Evolutionary conservation across 2,329 filamentous ascomycete species (phyloP), one percentile per base, ranked within the genome.

Genomic region (Colletotrichum sansevieriae): DNA sequence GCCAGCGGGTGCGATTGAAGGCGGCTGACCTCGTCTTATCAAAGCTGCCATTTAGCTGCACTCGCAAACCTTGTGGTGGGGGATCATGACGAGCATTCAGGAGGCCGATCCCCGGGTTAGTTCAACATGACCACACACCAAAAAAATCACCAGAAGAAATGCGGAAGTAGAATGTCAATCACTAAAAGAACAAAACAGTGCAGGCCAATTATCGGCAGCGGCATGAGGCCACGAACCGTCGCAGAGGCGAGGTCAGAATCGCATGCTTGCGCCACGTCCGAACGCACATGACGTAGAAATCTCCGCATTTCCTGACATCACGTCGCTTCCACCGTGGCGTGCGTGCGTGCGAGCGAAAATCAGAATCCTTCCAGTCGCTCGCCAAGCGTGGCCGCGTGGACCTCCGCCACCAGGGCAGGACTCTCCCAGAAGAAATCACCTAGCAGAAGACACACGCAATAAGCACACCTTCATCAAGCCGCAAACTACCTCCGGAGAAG

Each of bases 341-440:
- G 47, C 62, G 65, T 66, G 37, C 46, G 65, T 63, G 47, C 62
- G 65, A 63, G 37, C 46, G 29, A 51, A 15, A 37, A 47, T 55
- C 43, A 59, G 56, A 63, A 18, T 47, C 22, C 37, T 44, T 44
- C 22, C 25, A 7, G 29, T 29, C 29, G 9, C 12, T n/a, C 37
- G 47, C 41, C 55, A 65, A 65, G 66, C 22, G 33, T 29, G 41
- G 49, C 51, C 62, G 66, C 65, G 65, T 49, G 66, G 66, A 61
- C 66, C 37, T n/a, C 29, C 29, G 35, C 37, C 37, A 63, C 13
- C 59, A 62, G 43, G 59, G 59, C 46, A 63, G 44, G 35, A 54
- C 47, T 55, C 25, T 47, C 46, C 46, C 35, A 61, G 43, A 9
- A 47, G 57, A 47, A 15, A 15, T 9, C 12, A 22, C 33, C 35